phyloP scores from a whole-genome alignment of 1,284 basidiomycete species.

The Microstroma glucosiphilum region DNA sequence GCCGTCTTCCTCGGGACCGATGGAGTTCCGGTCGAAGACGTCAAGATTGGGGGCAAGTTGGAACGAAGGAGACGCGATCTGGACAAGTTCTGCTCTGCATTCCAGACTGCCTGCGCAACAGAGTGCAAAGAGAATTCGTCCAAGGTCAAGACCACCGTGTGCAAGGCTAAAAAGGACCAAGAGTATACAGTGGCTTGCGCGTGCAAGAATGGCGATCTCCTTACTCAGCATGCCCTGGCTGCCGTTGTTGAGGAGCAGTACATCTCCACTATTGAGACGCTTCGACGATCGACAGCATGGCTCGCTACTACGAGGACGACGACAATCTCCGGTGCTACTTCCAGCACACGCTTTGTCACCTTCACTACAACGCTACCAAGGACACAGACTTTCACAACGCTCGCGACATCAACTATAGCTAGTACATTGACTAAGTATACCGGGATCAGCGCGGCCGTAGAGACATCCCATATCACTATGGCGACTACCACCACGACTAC shows the following conservation, averaged over 20 bases:
- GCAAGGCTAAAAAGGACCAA: not conserved
- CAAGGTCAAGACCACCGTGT: not conserved
- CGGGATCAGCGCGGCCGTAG: not conserved
- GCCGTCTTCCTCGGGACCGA: not conserved
- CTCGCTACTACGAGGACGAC: constrained; percentile 7
- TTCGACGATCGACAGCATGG: not conserved
- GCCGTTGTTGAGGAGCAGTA: constrained; percentile 2
- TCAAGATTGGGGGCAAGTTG: not conserved
- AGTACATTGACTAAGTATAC: not conserved
- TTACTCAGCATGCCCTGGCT: constrained; percentile 9
- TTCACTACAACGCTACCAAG: constrained; percentile 1
- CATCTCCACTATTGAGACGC: constrained; percentile 6
- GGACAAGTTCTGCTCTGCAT: constrained; percentile 1
- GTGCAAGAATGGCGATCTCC: constrained; percentile 8
- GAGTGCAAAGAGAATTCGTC: constrained; percentile 1
- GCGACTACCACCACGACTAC: not conserved
- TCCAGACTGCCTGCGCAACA: not conserved
- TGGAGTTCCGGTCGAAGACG: not conserved
- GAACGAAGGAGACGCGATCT: not conserved
- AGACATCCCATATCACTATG: not conserved
- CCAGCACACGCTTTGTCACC: constrained; percentile 1
- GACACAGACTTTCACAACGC: not conserved
- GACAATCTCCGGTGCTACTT: constrained; percentile 6
- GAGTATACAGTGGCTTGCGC: not conserved
- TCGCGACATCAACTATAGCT: too few species aligned